Base-by-base conservation (phyloP, 1,139 yeast species). In the Geotrichum europaeum region DNA sequence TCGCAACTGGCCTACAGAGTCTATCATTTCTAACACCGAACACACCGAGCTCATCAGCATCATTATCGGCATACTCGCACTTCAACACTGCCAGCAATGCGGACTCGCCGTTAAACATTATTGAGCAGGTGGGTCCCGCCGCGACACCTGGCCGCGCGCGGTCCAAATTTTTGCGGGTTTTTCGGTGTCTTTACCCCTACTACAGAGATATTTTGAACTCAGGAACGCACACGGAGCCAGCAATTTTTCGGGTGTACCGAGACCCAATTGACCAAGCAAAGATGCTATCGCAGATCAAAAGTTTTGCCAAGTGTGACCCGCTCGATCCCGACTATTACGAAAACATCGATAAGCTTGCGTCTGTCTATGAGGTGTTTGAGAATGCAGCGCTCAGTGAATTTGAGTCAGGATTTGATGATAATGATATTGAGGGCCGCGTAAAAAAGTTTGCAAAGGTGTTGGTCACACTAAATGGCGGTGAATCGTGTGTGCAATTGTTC, bases 381-480 rank as follows among this genome's bases (percentile, higher is more conserved):
- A 87, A 82, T 69, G 90, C 95, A 0, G 79, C 88, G 9, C 71
- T 89, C 43, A 75, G 84, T 55, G 96, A 90, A 66, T 79, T 91
- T 65, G 95, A 87, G 61, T 75, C 79, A 49, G 75, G 72, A 5
- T 82, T 82, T 66, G 85, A 82, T 57, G 72, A 78, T 2, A 77
- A 79, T 58, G 85, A 87, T 59, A 80, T 69, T 62, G 68, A 67
- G 20, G 76, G 67, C 40, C 79, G 70, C 57, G 77, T 76, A 47
- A 70, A 72, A 57, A 78, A 67, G 58, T 74, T 65, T 60, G 77
- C 71, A 51, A 68, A 62, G 30, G 77, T 73, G 1, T 74, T 69
- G 68, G 76, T 64, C 62, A 72, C 64, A 67, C 79, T 63, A 62
- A 79, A 67, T 65, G 82, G 68, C 36, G 77, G 71, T 54, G 76